Evolutionary conservation across 1,284 basidiomycete genomes (phyloP).

Genomic region (Gymnopus androsaceus): DNA sequence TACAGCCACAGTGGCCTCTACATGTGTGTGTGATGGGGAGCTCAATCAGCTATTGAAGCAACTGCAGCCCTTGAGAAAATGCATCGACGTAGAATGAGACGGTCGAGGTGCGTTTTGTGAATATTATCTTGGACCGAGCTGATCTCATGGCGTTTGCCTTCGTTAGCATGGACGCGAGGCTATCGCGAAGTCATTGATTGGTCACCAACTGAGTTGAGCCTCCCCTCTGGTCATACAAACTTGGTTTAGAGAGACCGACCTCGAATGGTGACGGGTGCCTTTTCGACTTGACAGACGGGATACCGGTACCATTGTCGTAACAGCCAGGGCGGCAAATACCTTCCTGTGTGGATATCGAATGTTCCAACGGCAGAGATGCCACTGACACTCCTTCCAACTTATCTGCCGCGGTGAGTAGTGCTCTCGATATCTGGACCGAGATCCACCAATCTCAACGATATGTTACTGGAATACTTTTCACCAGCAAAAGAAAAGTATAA

Average conservation of each 20-base stretch:
- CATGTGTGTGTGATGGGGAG: constrained; percentile 68
- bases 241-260: constrained; percentile 80
- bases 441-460: too few relatives aligned
- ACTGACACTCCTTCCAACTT: constrained; percentile 74
- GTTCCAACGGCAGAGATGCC: constrained; percentile 44
- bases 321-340: constrained; percentile 53
- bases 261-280: constrained; percentile 65
- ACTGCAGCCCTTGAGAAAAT: constrained; percentile 63
- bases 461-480: too few relatives aligned
- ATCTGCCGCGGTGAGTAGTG: too few relatives aligned
- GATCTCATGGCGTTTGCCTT: constrained; percentile 59
- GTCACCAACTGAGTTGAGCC: constrained; percentile 57
- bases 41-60: constrained; percentile 48
- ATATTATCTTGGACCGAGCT: too few relatives aligned
- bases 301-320: constrained; percentile 61
- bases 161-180: constrained; percentile 57
- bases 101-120: too few relatives aligned
- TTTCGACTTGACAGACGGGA: constrained; percentile 78
- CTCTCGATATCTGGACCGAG: too few relatives aligned
- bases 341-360: constrained; percentile 55
- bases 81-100: constrained; percentile 58
- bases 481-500: constrained; percentile 55
- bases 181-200: too few relatives aligned
- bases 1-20: constrained; percentile 72
- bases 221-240: constrained; percentile 82